phyloP scores from a whole-genome alignment of 495 filamentous ascomycete genomes.

The Hypoxylon rickii region DNA sequence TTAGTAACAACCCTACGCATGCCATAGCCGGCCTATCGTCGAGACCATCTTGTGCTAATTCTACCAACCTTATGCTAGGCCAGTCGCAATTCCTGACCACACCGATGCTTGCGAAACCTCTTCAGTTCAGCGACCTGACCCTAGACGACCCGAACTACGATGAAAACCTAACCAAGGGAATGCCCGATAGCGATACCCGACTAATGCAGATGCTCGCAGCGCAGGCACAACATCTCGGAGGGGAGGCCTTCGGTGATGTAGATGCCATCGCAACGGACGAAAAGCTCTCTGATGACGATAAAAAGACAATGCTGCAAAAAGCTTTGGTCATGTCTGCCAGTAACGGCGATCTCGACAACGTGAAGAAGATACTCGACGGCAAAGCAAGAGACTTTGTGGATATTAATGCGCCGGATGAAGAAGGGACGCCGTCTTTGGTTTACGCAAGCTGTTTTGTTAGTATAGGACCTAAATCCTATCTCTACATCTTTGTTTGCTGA shows the following conservation, averaged over 20 bases:
- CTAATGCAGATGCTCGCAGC: conserved; percentile 96
- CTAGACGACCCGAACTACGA: conserved; percentile 76
- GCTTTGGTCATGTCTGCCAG: conserved; percentile 94
- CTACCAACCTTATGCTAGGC: conserved; percentile 56
- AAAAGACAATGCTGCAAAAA: conserved; percentile 79
- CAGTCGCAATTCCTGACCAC: conserved; percentile 92
- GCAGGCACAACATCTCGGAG: conserved; percentile 82
- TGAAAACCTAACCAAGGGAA: conserved; percentile 61
- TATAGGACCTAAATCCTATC: conserved; percentile 31
- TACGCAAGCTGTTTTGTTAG: conserved; percentile 98
- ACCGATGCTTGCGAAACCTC: conserved; percentile 79
- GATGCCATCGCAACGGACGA: conserved; percentile 75
- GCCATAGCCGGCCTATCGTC: no score
- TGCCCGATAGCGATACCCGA: conserved; percentile 80
- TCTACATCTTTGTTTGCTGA: conserved; percentile 2
- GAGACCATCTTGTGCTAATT: conserved; percentile 25
- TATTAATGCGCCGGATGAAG: conserved; percentile 88
- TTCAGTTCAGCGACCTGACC: conserved; percentile 79
- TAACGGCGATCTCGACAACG: conserved; percentile 87
- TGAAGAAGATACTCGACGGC: conserved; percentile 75
- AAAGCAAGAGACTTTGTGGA: conserved; percentile 78
- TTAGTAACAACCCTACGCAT: no score
- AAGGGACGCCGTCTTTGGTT: conserved; percentile 91
- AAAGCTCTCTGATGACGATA: conserved; percentile 74
- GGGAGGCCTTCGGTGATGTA: conserved; percentile 73